A percentile compares a stretch with the other conserved stretches of the same genome.
Conservation (phyloP, 495 filamentous ascomycete species). For the Neurospora sp. region DNA sequence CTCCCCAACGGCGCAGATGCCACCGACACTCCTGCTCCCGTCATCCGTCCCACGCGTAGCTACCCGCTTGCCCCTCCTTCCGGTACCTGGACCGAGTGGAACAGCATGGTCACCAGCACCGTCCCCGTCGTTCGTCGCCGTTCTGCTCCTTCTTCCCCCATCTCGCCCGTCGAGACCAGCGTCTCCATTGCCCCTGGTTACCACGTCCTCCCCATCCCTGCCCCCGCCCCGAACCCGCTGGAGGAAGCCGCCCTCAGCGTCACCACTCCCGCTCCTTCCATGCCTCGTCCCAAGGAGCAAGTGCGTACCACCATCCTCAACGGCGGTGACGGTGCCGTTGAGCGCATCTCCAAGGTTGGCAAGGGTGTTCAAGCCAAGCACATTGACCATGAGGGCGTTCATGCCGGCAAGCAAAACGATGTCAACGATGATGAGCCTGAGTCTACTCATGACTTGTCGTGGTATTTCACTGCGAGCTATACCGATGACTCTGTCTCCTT, state of each 20-base stretch:
- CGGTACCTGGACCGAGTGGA: not conserved
- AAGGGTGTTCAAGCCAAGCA: not conserved
- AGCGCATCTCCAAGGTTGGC: not conserved
- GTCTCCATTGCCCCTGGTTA: not conserved
- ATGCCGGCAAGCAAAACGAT: not conserved
- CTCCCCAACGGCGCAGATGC: not conserved
- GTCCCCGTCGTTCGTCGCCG: not conserved
- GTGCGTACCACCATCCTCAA: not conserved
- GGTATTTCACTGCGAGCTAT: not conserved
- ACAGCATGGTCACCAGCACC: not conserved
- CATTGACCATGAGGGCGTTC: not conserved
- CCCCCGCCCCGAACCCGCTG: not conserved
- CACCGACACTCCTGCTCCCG: not conserved
- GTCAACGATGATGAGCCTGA: not conserved
- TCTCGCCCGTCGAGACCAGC: not conserved
- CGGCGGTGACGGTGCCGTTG: not conserved
- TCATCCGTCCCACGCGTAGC: not conserved
- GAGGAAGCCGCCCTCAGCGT: not conserved
- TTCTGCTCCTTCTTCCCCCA: not conserved
- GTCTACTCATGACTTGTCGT: not conserved
- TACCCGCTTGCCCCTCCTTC: not conserved
- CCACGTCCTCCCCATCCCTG: not conserved
- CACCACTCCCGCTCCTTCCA: not conserved
- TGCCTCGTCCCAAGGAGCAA: not conserved
- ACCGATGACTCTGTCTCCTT: not conserved